Base-by-base conservation (phyloP, 345 rosid species). In the Stellera chamaejasme region DNA sequence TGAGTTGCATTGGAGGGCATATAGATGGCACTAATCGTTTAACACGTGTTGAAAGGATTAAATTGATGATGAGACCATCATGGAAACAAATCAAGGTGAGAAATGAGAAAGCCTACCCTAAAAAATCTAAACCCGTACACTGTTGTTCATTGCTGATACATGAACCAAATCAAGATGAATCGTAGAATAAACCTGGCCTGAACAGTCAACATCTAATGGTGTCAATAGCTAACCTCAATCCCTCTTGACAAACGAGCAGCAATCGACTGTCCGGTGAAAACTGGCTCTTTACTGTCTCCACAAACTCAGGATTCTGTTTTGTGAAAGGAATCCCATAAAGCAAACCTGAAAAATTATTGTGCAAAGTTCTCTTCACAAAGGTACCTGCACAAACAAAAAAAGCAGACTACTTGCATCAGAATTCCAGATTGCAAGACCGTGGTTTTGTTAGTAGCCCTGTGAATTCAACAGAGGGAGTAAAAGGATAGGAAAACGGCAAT, bases 171-270 rank as follows among this genome's bases (percentile, higher is more conserved):
- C 9, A 32, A 32, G 39, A 8, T 32, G 39, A 32, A 32, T 32
- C 39, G 3, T 8, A 3, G 39, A 32, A 32, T 32, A 0, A 32
- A 32, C 39, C 5, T 32, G 39, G 39, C 39, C 39, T 32, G 39
- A 55, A 19, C 23, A 27, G 32, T 43, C 59, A 25, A 43, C 11
- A 23, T 36, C 50, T 47, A 57, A 43, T 48, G 41, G 50, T 11
- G 5, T 13, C 15, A 36, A 51, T 32, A 44, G 68, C 86, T 65
- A 52, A 88, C 98, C 98, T 88, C 63, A 92, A 73, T 15, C 98
- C 98, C 73, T 86, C 96, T 72, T 92, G 96, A 56, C 98, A 92
- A 55, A 92, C 98, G 55, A 92, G 58, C 50, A 92, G 73, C 48
- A 92, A 62, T 75, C 86, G 86, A 52, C 83, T 82, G 42, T 88